phyloP scores from a whole-genome alignment of 2,329 filamentous ascomycete species.

The Aspergillus texensis region DNA sequence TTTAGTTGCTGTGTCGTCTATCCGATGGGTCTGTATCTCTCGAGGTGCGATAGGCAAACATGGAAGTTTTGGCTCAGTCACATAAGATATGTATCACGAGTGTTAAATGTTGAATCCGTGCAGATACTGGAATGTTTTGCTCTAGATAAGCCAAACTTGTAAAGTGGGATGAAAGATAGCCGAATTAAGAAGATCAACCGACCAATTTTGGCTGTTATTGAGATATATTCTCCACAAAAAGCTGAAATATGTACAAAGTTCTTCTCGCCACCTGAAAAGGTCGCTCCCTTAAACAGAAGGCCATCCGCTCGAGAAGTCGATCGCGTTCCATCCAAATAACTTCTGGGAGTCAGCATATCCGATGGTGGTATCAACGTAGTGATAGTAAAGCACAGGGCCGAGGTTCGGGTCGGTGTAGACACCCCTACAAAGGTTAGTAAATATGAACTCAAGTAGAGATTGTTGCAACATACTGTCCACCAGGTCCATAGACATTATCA shows the following conservation, averaged over 20 bases:
- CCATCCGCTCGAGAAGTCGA: slow-evolving; percentile 51
- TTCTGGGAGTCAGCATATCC: slow-evolving; percentile 54
- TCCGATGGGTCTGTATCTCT: neutral
- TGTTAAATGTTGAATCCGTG: neutral
- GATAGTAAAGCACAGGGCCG: slow-evolving; percentile 64
- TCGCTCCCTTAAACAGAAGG: slow-evolving; percentile 37
- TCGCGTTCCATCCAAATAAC: slow-evolving; percentile 51
- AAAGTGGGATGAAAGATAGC: no score
- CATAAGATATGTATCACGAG: neutral
- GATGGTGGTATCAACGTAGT: slow-evolving; percentile 60
- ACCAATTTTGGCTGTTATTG: no score
- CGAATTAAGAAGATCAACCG: no score
- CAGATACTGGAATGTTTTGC: neutral
- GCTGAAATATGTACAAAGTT: neutral
- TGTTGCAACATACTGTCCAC: slow-evolving; percentile 60
- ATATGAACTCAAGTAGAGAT: neutral
- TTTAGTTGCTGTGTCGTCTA: no score
- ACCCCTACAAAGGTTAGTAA: slow-evolving; percentile 27
- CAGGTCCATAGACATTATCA: slow-evolving; percentile 64
- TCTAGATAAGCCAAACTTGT: no score
- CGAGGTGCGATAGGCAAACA: neutral
- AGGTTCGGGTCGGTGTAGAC: slow-evolving; percentile 35
- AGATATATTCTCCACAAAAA: neutral
- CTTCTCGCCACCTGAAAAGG: neutral
- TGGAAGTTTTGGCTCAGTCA: no score